A percentile compares a stretch with the other conserved stretches of the same genome.
phyloP scores from a whole-genome alignment of 1,284 basidiomycete species.

The Cryptococcus jaspeensis region DNA sequence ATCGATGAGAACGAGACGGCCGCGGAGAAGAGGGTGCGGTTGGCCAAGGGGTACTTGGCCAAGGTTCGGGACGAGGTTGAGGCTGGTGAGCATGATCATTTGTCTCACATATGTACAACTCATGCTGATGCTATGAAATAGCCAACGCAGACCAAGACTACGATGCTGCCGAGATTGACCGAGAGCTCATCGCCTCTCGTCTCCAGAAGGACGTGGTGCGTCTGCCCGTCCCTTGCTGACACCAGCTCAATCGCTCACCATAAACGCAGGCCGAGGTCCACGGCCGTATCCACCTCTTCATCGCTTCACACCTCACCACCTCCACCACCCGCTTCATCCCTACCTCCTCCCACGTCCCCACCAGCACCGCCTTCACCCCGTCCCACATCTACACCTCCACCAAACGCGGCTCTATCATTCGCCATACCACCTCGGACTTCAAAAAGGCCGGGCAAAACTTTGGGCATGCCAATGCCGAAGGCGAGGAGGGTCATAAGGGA shows the following conservation, averaged over 20 bases:
- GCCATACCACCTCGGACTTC: slow-evolving; percentile 66
- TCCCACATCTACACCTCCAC: slow-evolving; percentile 71
- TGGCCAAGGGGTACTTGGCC: slow-evolving; percentile 88
- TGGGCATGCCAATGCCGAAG: slow-evolving; percentile 56
- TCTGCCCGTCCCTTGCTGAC: slow-evolving; percentile 9
- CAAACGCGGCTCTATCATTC: slow-evolving; percentile 80
- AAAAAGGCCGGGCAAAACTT: slow-evolving; percentile 25
- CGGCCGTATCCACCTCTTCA: slow-evolving; percentile 46
- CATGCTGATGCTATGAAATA: slow-evolving; percentile 2
- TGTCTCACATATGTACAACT: neutral
- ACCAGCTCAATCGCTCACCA: neutral
- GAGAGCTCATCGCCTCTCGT: slow-evolving; percentile 83
- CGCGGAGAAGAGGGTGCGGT: slow-evolving; percentile 84
- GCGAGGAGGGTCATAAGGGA: slow-evolving; percentile 73
- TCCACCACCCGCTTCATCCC: slow-evolving; percentile 28
- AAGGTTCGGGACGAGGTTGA: slow-evolving; percentile 69
- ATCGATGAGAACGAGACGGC: slow-evolving; percentile 76
- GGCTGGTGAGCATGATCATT: slow-evolving; percentile 56
- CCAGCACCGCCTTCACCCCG: slow-evolving; percentile 15
- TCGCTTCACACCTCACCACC: slow-evolving; percentile 15
- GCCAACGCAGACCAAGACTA: slow-evolving; percentile 66
- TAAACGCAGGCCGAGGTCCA: slow-evolving; percentile 44
- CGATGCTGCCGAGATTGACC: slow-evolving; percentile 91
- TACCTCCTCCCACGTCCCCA: slow-evolving; percentile 33
- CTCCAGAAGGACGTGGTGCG: slow-evolving; percentile 79